These are phyloP conservation scores for Fusarium sublunatum DNA, from an alignment of 2,329 filamentous ascomycete genomes.

Conservation along the genomic window DNA sequence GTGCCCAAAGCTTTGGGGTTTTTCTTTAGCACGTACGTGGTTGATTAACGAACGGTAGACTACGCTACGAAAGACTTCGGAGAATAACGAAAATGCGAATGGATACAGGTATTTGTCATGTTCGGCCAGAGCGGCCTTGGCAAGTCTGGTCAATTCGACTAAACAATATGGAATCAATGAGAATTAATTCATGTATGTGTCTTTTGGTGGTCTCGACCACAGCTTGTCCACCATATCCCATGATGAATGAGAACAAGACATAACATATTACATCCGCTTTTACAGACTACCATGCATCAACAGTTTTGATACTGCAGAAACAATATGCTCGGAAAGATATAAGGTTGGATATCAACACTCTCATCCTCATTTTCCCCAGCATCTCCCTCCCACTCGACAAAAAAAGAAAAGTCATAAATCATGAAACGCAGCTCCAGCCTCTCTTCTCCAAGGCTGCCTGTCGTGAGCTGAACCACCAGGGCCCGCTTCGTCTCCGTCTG, in stretches of 20 bases:
- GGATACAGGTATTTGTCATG: background rate
- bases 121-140: too few relatives aligned
- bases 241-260: background rate
- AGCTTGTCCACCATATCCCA: too few relatives aligned
- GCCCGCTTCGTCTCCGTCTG: constrained; percentile 27
- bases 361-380: background rate
- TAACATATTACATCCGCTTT: constrained; percentile 16
- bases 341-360: background rate
- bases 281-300: background rate
- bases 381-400: background rate
- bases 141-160: background rate
- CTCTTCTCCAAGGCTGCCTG: constrained; percentile 28
- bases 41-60: background rate
- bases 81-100: too few relatives aligned
- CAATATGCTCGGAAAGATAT: background rate
- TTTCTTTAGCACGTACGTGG: constrained; percentile 4
- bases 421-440: constrained; percentile 42
- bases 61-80: background rate
- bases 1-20: constrained; percentile 2
- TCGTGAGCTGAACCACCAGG: constrained; percentile 37
- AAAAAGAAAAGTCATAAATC: constrained; percentile 28
- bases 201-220: background rate
- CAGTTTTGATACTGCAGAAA: background rate
- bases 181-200: constrained; percentile 9
- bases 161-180: background rate